phyloP scores from a whole-genome alignment of 2,329 filamentous ascomycete species.

The Ophiostoma montium region DNA sequence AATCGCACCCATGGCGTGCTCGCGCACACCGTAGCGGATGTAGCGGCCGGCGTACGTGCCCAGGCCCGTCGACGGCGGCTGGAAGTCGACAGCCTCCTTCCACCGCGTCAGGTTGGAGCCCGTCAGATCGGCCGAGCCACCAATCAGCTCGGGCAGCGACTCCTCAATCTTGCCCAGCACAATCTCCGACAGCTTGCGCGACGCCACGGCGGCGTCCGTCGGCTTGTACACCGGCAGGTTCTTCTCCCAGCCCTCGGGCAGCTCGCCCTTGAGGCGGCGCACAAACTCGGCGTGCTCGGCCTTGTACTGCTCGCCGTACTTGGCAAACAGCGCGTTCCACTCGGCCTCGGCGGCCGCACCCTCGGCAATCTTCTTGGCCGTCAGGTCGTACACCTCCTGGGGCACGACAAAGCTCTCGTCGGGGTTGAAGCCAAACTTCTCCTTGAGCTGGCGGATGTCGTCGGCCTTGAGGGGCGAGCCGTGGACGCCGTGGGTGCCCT shows the following conservation, averaged over 20 bases:
- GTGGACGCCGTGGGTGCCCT: conserved; percentile 93
- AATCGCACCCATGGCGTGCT: conserved; percentile 84
- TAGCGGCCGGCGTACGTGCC: conserved; percentile 82
- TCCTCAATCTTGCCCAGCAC: conserved; percentile 80
- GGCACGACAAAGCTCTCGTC: conserved; percentile 86
- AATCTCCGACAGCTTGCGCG: conserved; percentile 90
- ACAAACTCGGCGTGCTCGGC: conserved; percentile 65
- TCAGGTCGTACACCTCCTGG: conserved; percentile 85
- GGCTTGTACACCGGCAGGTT: conserved; percentile 81
- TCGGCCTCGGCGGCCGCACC: conserved; percentile 83
- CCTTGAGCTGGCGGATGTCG: conserved; percentile 86
- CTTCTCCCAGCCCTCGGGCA: conserved; percentile 96
- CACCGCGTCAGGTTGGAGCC: conserved; percentile 97
- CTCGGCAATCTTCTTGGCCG: conserved; percentile 69
- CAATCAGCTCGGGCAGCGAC: conserved; percentile 76
- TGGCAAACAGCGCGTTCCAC: conserved; percentile 87
- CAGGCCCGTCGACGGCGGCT: conserved; percentile 72
- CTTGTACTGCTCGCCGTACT: conserved; percentile 69
- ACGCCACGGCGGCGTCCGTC: conserved; percentile 69
- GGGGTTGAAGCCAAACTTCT: conserved; percentile 91
- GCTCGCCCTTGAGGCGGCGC: conserved; percentile 67
- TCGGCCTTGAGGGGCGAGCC: conserved; percentile 91
- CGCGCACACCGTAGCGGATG: conserved; percentile 80
- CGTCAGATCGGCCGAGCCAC: conserved; percentile 94
- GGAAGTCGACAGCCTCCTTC: conserved; percentile 96